Evolutionary conservation across 345 rosid genomes (phyloP).

Genomic region (Pseudoturritis turrita): DNA sequence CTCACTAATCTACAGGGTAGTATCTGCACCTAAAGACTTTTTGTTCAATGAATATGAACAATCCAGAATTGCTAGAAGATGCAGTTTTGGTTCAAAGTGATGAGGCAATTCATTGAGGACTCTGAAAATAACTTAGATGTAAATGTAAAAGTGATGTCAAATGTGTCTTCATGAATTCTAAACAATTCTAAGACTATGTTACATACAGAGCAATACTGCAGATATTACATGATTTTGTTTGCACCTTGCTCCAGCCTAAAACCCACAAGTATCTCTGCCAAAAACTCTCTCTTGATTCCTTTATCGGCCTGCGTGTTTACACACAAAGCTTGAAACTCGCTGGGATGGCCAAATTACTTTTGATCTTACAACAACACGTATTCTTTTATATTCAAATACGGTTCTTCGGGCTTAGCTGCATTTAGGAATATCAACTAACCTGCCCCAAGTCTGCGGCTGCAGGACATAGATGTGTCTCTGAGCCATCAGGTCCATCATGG

Average conservation of each 20-base stretch:
- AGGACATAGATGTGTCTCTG: constrained; percentile 21
- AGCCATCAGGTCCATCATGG: constrained; percentile 41
- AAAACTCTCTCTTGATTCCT: constrained; percentile 57
- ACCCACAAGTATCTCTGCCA: constrained; percentile 55
- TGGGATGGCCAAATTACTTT: constrained; percentile 37
- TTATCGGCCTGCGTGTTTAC: constrained; percentile 49
- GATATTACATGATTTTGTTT: constrained; percentile 57
- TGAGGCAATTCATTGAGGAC: not conserved
- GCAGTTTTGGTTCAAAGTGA: not conserved
- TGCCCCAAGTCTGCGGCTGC: constrained; percentile 40
- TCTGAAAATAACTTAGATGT: constrained; percentile 1
- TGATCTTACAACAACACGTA: constrained; percentile 46
- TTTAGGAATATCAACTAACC: constrained; percentile 34
- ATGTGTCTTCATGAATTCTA: constrained; percentile 66
- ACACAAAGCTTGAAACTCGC: constrained; percentile 37
- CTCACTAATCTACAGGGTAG: not conserved
- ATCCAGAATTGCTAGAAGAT: not conserved
- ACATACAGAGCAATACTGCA: constrained; percentile 71
- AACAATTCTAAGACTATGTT: constrained; percentile 66
- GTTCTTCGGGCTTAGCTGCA: constrained; percentile 31
- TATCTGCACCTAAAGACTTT: not conserved
- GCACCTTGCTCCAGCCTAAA: constrained; percentile 66
- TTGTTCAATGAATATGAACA: not conserved
- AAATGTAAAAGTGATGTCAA: constrained; percentile 43
- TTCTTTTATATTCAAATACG: constrained; percentile 25